A percentile compares a stretch with the other conserved stretches of the same genome.
Evolutionary conservation across 225 moss, liverwort and hornwort genomes (phyloP).

Genomic region (Antitrichia curtipendula): DNA sequence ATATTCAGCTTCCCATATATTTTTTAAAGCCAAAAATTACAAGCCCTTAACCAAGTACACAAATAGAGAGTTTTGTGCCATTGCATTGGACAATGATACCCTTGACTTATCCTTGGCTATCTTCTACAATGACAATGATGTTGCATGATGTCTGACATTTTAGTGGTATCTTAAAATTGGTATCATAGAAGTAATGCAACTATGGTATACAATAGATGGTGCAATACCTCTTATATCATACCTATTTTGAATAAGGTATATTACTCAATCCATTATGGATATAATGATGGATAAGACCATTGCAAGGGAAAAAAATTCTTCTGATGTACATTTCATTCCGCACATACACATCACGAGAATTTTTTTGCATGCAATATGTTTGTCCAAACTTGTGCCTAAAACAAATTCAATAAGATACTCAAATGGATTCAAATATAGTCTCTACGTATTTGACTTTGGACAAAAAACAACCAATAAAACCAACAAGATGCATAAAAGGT

Average conservation of each 20-base stretch:
- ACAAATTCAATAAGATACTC: neutral
- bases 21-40: neutral
- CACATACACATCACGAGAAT: neutral
- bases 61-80: neutral
- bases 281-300: neutral
- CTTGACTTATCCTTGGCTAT: neutral
- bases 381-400: neutral
- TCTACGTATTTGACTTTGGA: neutral
- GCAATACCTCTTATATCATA: neutral
- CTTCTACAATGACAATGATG: neutral
- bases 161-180: neutral
- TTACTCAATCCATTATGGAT: fast-evolving
- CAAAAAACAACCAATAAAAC: neutral
- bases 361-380: neutral
- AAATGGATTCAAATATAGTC: neutral
- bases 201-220: neutral
- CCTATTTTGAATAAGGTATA: neutral
- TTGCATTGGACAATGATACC: neutral
- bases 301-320: neutral
- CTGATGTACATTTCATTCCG: neutral
- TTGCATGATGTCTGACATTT: neutral
- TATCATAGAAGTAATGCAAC: neutral
- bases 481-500: fast-evolving
- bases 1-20: neutral
- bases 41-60: neutral